Percentiles rank a stretch among this genome's conserved stretches.
Conservation (phyloP, 352 stramenopile genomes). For the Elongisporangium senticosum region DNA sequence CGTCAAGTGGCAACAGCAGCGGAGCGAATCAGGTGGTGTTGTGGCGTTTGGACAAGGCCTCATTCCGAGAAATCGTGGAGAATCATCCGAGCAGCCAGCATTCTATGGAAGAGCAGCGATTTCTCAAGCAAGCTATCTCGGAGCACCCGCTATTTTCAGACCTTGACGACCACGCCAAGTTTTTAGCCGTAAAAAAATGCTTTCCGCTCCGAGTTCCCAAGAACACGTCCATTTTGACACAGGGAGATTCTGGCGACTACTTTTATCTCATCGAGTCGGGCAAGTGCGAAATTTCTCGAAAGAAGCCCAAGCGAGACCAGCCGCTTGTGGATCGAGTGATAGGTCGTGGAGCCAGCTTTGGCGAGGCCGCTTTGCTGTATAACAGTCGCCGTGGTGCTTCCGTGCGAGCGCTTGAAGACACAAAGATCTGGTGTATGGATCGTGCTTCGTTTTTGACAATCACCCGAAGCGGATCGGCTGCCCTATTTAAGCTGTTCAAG, state of each 20-base stretch:
- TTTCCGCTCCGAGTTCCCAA: constrained; percentile 65
- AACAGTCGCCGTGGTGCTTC: constrained; percentile 92
- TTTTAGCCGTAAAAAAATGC: constrained; percentile 74
- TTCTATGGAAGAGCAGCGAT: constrained; percentile 71
- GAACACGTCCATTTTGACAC: constrained; percentile 60
- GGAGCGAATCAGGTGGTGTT: constrained; percentile 34
- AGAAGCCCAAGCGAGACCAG: constrained; percentile 45
- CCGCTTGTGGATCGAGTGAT: constrained; percentile 70
- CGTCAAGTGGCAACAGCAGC: not conserved
- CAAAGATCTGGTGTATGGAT: constrained; percentile 93
- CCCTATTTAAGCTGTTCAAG: constrained; percentile 69
- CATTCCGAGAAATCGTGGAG: constrained; percentile 56
- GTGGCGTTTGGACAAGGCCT: constrained; percentile 69
- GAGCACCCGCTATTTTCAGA: constrained; percentile 74
- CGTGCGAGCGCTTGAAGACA: constrained; percentile 77
- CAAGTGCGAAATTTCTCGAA: constrained; percentile 65
- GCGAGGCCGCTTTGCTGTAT: constrained; percentile 96
- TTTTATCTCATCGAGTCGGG: constrained; percentile 82
- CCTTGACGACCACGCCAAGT: constrained; percentile 71
- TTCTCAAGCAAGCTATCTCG: constrained; percentile 60
- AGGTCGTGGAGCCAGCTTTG: constrained; percentile 81
- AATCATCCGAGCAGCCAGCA: constrained; percentile 64
- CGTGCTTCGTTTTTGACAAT: constrained; percentile 81
- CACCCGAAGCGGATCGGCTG: constrained; percentile 71
- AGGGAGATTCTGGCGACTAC: constrained; percentile 81